Evolutionary conservation across 2,329 filamentous ascomycete species (phyloP), one percentile per base, ranked within the genome.

Genomic region (Claviceps sorghi): DNA sequence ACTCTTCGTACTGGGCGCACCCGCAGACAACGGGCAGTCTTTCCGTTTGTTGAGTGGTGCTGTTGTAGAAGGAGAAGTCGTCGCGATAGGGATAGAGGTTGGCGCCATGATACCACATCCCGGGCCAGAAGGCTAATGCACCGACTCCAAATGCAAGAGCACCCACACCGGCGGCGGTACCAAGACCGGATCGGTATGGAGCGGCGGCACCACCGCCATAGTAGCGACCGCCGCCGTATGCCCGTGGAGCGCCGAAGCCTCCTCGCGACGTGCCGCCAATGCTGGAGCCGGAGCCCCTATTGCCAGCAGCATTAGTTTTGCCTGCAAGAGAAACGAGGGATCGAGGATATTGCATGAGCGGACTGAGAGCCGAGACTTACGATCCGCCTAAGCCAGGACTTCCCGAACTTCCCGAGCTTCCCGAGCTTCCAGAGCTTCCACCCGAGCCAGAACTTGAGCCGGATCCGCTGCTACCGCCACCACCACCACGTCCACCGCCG

Each of bases 201-300:
- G 64, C 62, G 2, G 69, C 55, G 0, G 80, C 75, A 48, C 86
- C 86, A 48, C 84, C 84, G 40, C 77, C 76, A 61, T 88, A 89
- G 65, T 76, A 86, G 50, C 63, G 60, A 8, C 83, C 82, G 40
- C 80, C 79, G 45, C 80, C 83, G 60, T 76, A 88, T 1, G 61
- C 55, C 3, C 79, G 80, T 17, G 69, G 59, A 1, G 75, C 67
- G 17, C 84, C 83, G 50, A 75, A 77, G 54, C 84, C 83, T 7
- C 71, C 67, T 4, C 67, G 72, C 3, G 82, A 82, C 9, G 66
- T 62, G 48, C 79, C 78, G 57, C 78, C 78, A 0, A 59, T 34
- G 53, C 70, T 73, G 49, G 67, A 71, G 41, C 41, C 53, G n/a
- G 57, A 29, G 4, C 51, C 50, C 21, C 60, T 60, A 52, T 61